These are phyloP conservation scores for Rhodotorula sp. DNA, from an alignment of 1,284 basidiomycete genomes.

Conservation along the genomic window DNA sequence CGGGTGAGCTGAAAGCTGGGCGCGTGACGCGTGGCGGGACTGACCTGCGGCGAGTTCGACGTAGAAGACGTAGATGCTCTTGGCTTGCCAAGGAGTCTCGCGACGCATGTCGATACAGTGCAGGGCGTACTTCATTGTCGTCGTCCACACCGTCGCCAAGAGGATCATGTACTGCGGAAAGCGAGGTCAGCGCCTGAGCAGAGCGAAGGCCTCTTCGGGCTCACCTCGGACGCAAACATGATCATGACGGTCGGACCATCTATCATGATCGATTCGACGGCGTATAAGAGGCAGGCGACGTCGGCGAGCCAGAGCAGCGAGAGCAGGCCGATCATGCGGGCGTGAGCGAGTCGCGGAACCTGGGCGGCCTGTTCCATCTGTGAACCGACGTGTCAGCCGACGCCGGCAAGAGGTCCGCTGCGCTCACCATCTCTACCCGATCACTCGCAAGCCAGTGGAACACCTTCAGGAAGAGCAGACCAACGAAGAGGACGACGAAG, in stretches of 20 bases:
- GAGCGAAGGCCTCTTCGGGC: constrained; percentile 35
- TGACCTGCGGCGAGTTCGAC: constrained; percentile 86
- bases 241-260: constrained; percentile 85
- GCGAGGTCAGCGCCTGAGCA: constrained; percentile 10
- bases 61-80: constrained; percentile 96
- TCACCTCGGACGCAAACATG: constrained; percentile 88
- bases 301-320: constrained; percentile 68
- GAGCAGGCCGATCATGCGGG: constrained; percentile 74
- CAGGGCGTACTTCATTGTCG: constrained; percentile 79
- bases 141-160: constrained; percentile 74
- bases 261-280: constrained; percentile 72
- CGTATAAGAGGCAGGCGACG: constrained; percentile 68
- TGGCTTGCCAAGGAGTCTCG: constrained; percentile 75
- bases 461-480: constrained; percentile 89
- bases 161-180: constrained; percentile 77
- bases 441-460: constrained; percentile 97
- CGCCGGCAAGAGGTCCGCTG: not conserved
- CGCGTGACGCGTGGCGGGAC: not conserved
- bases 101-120: constrained; percentile 71
- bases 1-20: not conserved
- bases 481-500: constrained; percentile 87
- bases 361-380: constrained; percentile 96
- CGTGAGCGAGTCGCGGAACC: constrained; percentile 83
- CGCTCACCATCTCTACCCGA: constrained; percentile 86
- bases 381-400: not conserved